Evolutionary conservation across 768 basidiomycete species (phyloP), one percentile per base, ranked within the genome.

Genomic region (Amanita inopinata): DNA sequence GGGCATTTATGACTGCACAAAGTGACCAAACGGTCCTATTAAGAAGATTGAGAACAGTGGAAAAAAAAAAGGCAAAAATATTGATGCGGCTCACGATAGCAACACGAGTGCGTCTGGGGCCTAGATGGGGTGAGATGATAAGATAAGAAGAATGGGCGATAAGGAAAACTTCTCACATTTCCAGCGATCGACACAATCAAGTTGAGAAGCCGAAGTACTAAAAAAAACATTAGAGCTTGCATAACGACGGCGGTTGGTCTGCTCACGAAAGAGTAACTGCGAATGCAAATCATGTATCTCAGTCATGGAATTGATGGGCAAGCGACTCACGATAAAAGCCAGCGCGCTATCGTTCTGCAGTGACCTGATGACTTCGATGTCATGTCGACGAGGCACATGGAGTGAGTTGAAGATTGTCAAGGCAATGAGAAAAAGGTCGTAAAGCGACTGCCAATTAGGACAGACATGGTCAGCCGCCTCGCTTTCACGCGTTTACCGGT

Each of bases 341-440:
- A 5, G 4, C 8, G 35, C 35, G n/a, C 11, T 20, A 19, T 37
- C 35, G 6, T 37, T 37, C 20, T 37, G 35, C 18, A 37, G n/a
- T 20, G 35, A 37, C n/a, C 35, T 18, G 5, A 37, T 6, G 8
- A 37, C 18, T 37, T 37, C 35, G 20, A 37, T 20, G 18, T 37
- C 35, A 37, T 22, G 35, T 37, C 35, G 15, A n/a, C 35, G 35
- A 6, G 35, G 35, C 35, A 37, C n/a, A 3, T 37, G 15, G 18
- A 37, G 35, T 18, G 35, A 4, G n/a, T 37, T 17, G 18, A 4
- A 20, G 8, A 37, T 37, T 8, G 35, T 37, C 35, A 37, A 37
- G 4, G 20, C 18, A 7, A 37, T 37, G 8, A 37, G 8, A 37
- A 37, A 37, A 6, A 37, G 18, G 35, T 37, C 35, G 35, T 37